Evolutionary conservation across 306 rosid genomes (phyloP), one percentile per base, ranked within the genome.

Genomic region (Glycine tomentella): DNA sequence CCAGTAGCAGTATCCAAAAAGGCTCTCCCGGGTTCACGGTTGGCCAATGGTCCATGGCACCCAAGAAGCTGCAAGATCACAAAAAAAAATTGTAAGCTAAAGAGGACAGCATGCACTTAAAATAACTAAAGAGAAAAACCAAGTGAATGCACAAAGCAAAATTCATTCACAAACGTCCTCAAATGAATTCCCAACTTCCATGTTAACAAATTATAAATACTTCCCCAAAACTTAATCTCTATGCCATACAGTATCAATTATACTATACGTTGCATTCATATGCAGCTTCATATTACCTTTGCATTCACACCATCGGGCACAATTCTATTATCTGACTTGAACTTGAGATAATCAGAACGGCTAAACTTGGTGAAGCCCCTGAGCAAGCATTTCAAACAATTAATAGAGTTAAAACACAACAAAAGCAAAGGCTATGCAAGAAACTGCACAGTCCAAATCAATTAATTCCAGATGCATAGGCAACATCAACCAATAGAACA

Each of bases 351-450:
- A 40, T 91, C 96, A 66, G 87, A 33, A 2, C 93, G 88, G 81
- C 76, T 83, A 70, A 84, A 86, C 88, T 91, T 91, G 82, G 96
- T 91, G 84, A 91, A 91, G 16, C 96, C 93, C 93, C 96, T 91
- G 87, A 74, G 11, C 16, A 45, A 81, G 15, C 6, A 79, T 46
- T 73, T 7, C 36, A 77, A 52, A 71, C 5, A 57, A 65, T 17
- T 57, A 70, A 1, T 4, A 38, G 4, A 17, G 55, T 75, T 49
- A 68, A 25, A 25, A 25, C 2, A 25, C 2, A 25, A 25, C 31
- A 25, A 25, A 25, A 25, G 2, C 31, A 25, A 25, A 25, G 31
- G 31, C 31, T 25, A 25, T 25, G 31, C 2, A 25, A 25, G 31
- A 25, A 25, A 42, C 10, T 4, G 42, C 7, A 83, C 2, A 11